Evolutionary conservation across 805 yeast species (phyloP).

Genomic region (Saturnispora quitensis): DNA sequence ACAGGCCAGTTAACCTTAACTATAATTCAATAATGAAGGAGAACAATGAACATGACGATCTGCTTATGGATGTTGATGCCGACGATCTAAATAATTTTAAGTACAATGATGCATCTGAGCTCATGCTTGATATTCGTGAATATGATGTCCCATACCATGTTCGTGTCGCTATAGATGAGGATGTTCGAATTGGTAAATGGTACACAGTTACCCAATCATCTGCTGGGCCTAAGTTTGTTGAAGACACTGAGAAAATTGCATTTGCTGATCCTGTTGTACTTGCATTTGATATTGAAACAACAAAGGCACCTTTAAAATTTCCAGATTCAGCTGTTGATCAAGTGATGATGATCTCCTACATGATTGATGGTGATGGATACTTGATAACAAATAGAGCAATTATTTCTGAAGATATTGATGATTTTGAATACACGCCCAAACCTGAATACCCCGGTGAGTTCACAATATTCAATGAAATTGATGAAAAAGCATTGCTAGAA

Average conservation of each 20-base stretch:
- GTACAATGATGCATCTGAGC: conserved; percentile 46
- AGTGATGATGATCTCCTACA: conserved; percentile 97
- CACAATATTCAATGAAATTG: conserved; percentile 80
- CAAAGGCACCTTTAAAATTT: conserved; percentile 90
- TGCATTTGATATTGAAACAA: conserved; percentile 97
- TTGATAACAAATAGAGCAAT: conserved; percentile 91
- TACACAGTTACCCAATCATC: conserved; percentile 64
- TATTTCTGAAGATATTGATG: conserved; percentile 89
- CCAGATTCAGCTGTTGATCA: conserved; percentile 90
- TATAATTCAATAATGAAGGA: conserved; percentile 26
- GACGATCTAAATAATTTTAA: conserved; percentile 14
- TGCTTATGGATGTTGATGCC: conserved; percentile 20
- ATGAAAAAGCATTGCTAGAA: conserved; percentile 65
- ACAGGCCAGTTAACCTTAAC: conserved; percentile 44
- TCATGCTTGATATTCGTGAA: conserved; percentile 76
- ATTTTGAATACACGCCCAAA: conserved; percentile 94
- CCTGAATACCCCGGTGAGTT: conserved; percentile 92
- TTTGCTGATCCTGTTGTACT: conserved; percentile 96
- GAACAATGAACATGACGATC: conserved; percentile 21
- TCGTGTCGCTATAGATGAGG: conserved; percentile 85
- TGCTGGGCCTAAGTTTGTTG: conserved; percentile 44
- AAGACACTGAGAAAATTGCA: conserved; percentile 67
- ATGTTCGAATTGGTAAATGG: conserved; percentile 94
- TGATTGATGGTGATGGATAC: conserved; percentile 97
- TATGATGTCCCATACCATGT: conserved; percentile 97